A percentile compares a stretch with the other conserved stretches of the same genome.
Evolutionary conservation across 371 early-diverging fungal species (phyloP).

Genomic region (Mortierella sp.): DNA sequence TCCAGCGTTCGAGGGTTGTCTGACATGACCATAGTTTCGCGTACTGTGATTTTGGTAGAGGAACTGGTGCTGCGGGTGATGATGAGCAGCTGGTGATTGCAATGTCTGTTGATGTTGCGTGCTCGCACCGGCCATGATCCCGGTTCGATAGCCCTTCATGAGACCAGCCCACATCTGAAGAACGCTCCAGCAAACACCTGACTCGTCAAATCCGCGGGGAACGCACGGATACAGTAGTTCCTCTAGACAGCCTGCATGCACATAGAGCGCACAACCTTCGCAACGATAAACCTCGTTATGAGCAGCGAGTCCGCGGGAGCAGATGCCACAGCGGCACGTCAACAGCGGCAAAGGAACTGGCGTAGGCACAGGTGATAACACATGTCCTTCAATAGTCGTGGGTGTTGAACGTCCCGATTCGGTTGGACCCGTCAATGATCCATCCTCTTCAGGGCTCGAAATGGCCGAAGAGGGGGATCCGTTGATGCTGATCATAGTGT

Average conservation of each 20-base stretch:
- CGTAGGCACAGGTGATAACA: constrained; percentile 16
- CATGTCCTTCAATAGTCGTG: constrained; percentile 35
- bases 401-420: constrained; percentile 4
- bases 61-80: constrained; percentile 19
- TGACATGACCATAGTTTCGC: constrained; percentile 12
- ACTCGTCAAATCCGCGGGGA: constrained; percentile 76
- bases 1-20: constrained; percentile 34
- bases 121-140: constrained; percentile 57
- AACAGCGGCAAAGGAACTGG: constrained; percentile 22
- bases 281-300: constrained; percentile 32
- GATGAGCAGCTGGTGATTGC: constrained; percentile 4
- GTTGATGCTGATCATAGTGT: constrained; percentile 46
- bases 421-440: background rate
- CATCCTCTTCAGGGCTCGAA: constrained; percentile 11
- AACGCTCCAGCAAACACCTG: constrained; percentile 75
- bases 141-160: constrained; percentile 76
- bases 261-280: constrained; percentile 65
- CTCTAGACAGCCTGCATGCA: constrained; percentile 68
- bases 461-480: constrained; percentile 20
- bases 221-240: constrained; percentile 69
- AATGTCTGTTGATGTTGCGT: constrained; percentile 16
- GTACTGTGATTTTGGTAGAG: constrained; percentile 6
- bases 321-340: constrained; percentile 38
- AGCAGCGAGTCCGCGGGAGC: constrained; percentile 16
- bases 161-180: constrained; percentile 84